Percentiles rank a stretch among this genome's conserved stretches.
These are phyloP conservation scores for Inonotus hispidus DNA, from an alignment of 1,284 basidiomycete species.

Conservation along the genomic window DNA sequence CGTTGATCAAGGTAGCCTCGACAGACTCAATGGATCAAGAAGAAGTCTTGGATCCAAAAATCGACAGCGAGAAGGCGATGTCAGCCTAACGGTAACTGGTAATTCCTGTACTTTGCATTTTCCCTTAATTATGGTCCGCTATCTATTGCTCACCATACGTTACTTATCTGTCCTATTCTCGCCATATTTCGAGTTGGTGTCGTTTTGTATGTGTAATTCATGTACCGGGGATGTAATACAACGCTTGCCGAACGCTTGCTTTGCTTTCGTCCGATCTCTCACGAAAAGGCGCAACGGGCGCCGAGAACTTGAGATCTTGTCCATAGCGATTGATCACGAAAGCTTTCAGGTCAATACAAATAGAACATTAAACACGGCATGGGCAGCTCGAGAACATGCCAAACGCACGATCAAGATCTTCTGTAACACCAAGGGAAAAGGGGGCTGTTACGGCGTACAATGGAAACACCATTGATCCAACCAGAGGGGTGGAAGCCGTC, in stretches of 20 bases:
- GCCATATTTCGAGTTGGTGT: background rate
- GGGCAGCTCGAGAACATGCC: background rate
- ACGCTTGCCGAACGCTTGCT: background rate
- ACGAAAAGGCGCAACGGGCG: background rate
- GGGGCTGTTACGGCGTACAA: background rate
- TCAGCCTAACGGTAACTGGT: background rate
- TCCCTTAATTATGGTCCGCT: background rate
- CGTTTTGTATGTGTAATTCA: background rate
- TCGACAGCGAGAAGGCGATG: constrained; percentile 6
- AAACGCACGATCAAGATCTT: constrained; percentile 1
- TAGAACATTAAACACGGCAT: background rate
- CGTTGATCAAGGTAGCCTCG: constrained; percentile 13
- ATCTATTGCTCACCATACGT: background rate
- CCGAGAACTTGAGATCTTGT: background rate
- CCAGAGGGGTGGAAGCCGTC: background rate
- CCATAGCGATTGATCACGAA: background rate
- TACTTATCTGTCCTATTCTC: background rate
- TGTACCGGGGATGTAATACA: background rate
- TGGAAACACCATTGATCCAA: background rate
- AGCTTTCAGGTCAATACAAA: background rate
- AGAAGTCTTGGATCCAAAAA: background rate
- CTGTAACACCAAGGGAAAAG: background rate
- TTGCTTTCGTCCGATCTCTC: background rate
- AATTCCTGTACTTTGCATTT: background rate
- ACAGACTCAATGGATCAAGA: constrained; percentile 7